A percentile compares a stretch with the other conserved stretches of the same genome.
These are phyloP conservation scores for Tieghemostelium lacteum DNA, from an alignment of 78 protist species.

Conservation along the genomic window DNA sequence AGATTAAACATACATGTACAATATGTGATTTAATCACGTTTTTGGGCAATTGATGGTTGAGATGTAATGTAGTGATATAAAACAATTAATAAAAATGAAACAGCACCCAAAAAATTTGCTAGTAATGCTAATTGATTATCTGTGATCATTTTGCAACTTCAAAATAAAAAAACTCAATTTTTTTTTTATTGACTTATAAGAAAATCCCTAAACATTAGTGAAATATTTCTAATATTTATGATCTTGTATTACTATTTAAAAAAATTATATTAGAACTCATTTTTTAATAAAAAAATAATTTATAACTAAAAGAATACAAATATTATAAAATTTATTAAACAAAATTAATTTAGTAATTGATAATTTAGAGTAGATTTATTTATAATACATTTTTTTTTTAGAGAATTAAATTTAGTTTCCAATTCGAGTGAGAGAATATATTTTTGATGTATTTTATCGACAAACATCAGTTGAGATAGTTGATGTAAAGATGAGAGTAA, in stretches of 20 bases:
- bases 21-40: constrained; percentile 4
- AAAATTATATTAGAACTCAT: neutral
- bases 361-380: neutral
- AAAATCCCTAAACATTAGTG: neutral
- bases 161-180: neutral
- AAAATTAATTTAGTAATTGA: neutral
- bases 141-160: constrained; percentile 22
- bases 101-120: constrained; percentile 58
- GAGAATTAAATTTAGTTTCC: constrained; percentile 64
- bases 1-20: no score
- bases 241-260: constrained; percentile 35
- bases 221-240: neutral
- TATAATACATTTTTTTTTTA: constrained; percentile 8
- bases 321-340: no score
- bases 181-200: no score
- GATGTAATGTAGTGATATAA: constrained; percentile 41
- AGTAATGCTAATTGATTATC: constrained; percentile 62
- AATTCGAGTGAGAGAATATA: constrained; percentile 58
- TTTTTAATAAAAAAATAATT: neutral
- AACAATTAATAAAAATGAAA: constrained; percentile 45
- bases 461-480: constrained; percentile 13
- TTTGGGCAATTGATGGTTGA: constrained; percentile 19
- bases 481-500: neutral
- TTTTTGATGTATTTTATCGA: constrained; percentile 26
- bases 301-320: neutral